phyloP scores from a whole-genome alignment of 1,284 basidiomycete genomes.

The Ganoderma multipileum region DNA sequence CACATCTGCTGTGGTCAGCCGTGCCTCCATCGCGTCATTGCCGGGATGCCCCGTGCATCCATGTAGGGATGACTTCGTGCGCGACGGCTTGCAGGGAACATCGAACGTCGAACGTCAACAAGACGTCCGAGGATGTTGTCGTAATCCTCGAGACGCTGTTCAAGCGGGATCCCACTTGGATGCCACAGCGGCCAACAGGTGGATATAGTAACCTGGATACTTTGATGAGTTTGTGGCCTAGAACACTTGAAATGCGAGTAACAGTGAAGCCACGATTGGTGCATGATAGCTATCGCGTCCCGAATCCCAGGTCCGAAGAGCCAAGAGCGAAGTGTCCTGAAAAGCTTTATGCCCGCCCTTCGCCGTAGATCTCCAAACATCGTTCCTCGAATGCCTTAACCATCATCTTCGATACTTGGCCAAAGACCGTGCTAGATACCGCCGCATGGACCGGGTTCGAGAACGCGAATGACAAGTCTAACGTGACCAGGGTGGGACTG shows the following conservation, averaged over 20 bases:
- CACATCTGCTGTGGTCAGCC: neutral
- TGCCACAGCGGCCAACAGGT: neutral
- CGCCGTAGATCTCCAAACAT: slow-evolving; percentile 76
- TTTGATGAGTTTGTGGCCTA: neutral
- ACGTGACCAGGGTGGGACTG: slow-evolving; percentile 74
- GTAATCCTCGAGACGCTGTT: neutral
- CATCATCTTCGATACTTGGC: slow-evolving; percentile 88
- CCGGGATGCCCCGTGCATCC: neutral
- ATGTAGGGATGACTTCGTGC: neutral
- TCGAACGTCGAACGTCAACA: neutral
- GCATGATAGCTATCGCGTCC: neutral
- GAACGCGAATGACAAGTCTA: slow-evolving; percentile 88
- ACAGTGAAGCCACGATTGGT: neutral
- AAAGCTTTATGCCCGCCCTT: slow-evolving; percentile 31
- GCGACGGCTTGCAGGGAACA: neutral
- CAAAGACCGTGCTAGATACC: slow-evolving; percentile 85
- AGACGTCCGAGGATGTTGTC: neutral
- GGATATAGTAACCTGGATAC: neutral
- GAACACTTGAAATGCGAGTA: neutral
- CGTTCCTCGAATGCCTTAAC: slow-evolving; percentile 91
- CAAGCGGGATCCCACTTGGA: neutral
- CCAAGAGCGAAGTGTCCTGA: neutral
- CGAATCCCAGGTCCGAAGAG: neutral
- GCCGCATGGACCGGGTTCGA: slow-evolving; percentile 87
- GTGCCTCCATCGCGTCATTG: neutral